Base-by-base conservation (phyloP, 129 eudicot genomes). In the Silybum marianum region DNA sequence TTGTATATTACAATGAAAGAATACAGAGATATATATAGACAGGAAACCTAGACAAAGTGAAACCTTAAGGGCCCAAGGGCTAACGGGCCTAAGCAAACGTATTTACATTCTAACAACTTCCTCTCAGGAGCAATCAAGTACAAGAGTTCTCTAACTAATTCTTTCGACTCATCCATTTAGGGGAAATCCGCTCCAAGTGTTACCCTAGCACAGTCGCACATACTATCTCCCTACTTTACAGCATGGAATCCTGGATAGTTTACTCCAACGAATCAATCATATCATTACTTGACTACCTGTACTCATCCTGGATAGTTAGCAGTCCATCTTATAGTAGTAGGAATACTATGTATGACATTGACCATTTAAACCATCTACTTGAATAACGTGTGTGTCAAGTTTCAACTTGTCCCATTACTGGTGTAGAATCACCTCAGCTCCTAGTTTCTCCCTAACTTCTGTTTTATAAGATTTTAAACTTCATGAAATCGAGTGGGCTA, bases 111-210 rank as follows among this genome's bases (percentile, higher is more conserved):
- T n/a, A n/a, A n/a, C n/a, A n/a, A n/a, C n/a, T n/a, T 48, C 62
- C 62, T 48, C 62, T 48, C 5, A 6, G 14, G 62, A 48, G 22
- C 63, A 54, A 54, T 54, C 63, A 54, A 54, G 63, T 16, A 58
- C 36, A 58, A 6, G 23, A n/a, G 66, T 58, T 58, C 10, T 58
- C 10, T 3, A 58, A 58, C 66, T n/a, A 58, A 58, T 58, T n/a
- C 66, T 58, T 58, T 58, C 66, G n/a, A 58, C 66, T 58, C 66
- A 58, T 58, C 66, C 66, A 58, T 58, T 58, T 24, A 58, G n/a
- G 63, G 66, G 24, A 6, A 18, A 6, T 58, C 16, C 54, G 3
- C 24, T 58, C 23, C 23, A 58, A 18, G 66, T n/a, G 10, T 58
- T 58, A 58, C 66, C 66, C 66, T 58, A 58, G 66, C 66, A 18